These are phyloP conservation scores for Dispira simplex DNA, from an alignment of 192 early-diverging fungal genomes.

Conservation along the genomic window DNA sequence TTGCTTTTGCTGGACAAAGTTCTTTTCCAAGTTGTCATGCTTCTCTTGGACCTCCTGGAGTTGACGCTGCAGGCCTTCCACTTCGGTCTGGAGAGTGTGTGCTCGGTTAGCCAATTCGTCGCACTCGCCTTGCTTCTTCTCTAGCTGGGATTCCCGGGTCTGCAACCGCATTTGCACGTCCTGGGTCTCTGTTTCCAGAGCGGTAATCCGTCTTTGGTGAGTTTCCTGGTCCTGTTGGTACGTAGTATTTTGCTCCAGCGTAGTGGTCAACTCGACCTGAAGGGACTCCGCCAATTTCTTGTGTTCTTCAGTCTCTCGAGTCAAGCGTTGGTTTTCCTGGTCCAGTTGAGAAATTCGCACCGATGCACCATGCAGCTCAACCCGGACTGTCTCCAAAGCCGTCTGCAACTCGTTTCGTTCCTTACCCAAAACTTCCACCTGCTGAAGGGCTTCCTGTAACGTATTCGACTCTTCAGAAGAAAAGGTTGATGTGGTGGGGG, in stretches of 20 bases:
- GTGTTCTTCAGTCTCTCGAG: not conserved
- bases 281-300: not conserved
- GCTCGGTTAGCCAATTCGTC: not conserved
- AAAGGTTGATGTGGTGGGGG: too few relatives aligned
- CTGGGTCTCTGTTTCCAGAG: slow-evolving; percentile 14
- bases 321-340: not conserved
- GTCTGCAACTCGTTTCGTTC: too few relatives aligned
- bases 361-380: too few relatives aligned
- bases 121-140: not conserved
- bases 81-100: not conserved
- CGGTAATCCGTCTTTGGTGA: not conserved
- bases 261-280: too few relatives aligned
- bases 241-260: not conserved
- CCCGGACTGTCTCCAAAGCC: too few relatives aligned
- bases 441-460: too few relatives aligned
- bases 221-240: not conserved
- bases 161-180: not conserved
- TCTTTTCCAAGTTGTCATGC: not conserved
- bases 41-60: not conserved
- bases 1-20: not conserved
- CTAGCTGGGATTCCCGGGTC: too few relatives aligned
- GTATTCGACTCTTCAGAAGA: too few relatives aligned
- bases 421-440: too few relatives aligned
- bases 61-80: not conserved
- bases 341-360: not conserved